Evolutionary conservation across 805 yeast genomes (phyloP).

Genomic region (Saturnispora besseyi): DNA sequence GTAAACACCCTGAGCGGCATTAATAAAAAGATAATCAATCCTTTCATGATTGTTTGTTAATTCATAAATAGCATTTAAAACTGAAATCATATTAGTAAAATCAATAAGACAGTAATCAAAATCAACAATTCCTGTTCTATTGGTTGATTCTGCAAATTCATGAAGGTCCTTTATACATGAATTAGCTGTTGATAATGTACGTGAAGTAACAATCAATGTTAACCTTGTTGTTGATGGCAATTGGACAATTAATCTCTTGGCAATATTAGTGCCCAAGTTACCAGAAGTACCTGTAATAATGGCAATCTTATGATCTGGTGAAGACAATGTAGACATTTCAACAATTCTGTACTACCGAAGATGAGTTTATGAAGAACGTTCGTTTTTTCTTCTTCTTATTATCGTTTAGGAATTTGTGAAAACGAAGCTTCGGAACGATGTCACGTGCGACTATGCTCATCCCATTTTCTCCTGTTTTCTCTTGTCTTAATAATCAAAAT

Average conservation of each 20-base stretch:
- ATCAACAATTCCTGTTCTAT: slow-evolving; percentile 52
- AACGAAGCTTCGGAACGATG: neutral
- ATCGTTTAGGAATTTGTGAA: neutral
- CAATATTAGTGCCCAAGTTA: slow-evolving; percentile 80
- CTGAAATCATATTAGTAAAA: slow-evolving; percentile 81
- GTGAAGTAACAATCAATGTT: slow-evolving; percentile 79
- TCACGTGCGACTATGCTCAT: neutral
- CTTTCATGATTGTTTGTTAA: slow-evolving; percentile 51
- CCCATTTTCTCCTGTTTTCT: neutral
- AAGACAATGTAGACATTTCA: slow-evolving; percentile 6
- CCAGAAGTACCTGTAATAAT: slow-evolving; percentile 35
- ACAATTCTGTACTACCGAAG: neutral
- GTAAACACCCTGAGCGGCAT: slow-evolving; percentile 86
- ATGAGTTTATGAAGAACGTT: neutral
- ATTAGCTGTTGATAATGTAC: slow-evolving; percentile 78
- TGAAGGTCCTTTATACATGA: slow-evolving; percentile 59
- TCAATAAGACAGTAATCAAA: slow-evolving; percentile 88
- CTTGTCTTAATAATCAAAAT: neutral
- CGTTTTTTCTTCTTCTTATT: neutral
- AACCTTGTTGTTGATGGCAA: slow-evolving; percentile 45
- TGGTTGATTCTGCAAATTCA: slow-evolving; percentile 25
- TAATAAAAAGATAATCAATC: slow-evolving; percentile 73
- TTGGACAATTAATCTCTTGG: slow-evolving; percentile 63
- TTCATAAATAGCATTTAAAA: slow-evolving; percentile 66
- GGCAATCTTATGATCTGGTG: slow-evolving; percentile 21